Evolutionary conservation across 1,139 yeast genomes (phyloP), one percentile per base, ranked within the genome.

Genomic region (Kodamaea arcana): DNA sequence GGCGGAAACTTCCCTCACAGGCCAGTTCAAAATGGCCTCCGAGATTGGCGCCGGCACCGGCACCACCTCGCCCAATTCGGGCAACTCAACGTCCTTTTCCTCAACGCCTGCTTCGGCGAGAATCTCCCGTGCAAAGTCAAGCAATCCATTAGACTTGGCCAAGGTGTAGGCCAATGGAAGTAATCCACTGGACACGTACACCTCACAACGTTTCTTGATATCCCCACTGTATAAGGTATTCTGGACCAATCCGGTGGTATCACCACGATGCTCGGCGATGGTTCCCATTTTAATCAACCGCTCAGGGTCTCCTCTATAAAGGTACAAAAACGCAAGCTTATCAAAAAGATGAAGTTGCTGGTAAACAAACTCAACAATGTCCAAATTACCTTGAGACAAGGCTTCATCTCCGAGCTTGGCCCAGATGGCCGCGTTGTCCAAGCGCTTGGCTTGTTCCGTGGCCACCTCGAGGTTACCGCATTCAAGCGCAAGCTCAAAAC

Each of bases 401-500:
- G 98, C 97, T 55, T 88, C 97, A 38, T 76, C 75, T 28, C 90
- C 94, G 38, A 94, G 69, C 47, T 76, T 78, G 47, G 80, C 83
- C 97, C 97, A 94, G 39, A 81, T 77, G 28, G 69, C 67, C 15
- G 77, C 67, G 43, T 75, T 75, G 53, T 86, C 78, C 50, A 94
- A 72, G 42, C 77, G 78, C 51, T 79, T 79, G 29, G 98, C 98
- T 64, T 90, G 95, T 43, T 76, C 82, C 34, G 85, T 69, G n/a
- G 98, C 98, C 46, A 85, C 85, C 18, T 72, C 75, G 46, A 94
- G 70, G 57, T 92, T 86, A 46, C 95, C 92, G 55, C 95, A 86
- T 64, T 92, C 97, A 45, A 92, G 72, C 20, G 98, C 97, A 51
- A 94, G 73, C 49, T 92, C 98, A 54, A 94, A 92, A 62, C 96